These are phyloP conservation scores for Diplosphaera chodatii DNA, from an alignment of 139 green algal species.

Conservation along the genomic window DNA sequence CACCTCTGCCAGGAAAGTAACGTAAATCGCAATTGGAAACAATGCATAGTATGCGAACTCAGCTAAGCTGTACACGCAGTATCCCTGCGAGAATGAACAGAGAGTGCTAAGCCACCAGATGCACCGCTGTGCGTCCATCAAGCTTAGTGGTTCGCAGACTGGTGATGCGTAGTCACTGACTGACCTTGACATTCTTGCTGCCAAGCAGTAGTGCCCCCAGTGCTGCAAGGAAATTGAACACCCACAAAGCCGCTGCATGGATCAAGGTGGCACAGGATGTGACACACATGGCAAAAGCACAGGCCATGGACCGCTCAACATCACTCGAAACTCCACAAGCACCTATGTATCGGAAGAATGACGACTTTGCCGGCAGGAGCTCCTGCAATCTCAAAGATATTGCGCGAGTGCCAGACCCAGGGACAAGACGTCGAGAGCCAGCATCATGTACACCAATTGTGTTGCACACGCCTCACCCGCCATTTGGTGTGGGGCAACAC, in stretches of 20 bases:
- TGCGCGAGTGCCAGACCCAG: too few relatives aligned
- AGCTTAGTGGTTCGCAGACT: slow-evolving; percentile 4
- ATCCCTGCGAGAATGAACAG: slow-evolving; percentile 17
- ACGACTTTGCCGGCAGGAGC: slow-evolving; percentile 43
- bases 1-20: slow-evolving; percentile 45
- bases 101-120: too few relatives aligned
- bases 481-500: slow-evolving; percentile 37
- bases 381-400: too few relatives aligned
- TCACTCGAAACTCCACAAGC: neutral
- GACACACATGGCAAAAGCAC: too few relatives aligned
- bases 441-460: too few relatives aligned
- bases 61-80: slow-evolving; percentile 42
- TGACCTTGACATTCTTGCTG: neutral
- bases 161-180: too few relatives aligned
- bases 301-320: neutral
- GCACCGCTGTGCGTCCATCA: too few relatives aligned
- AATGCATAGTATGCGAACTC: slow-evolving; percentile 34
- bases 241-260: neutral
- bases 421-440: too few relatives aligned
- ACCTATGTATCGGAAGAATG: slow-evolving; percentile 46
- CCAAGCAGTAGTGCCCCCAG: slow-evolving; percentile 3
- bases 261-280: too few relatives aligned
- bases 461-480: slow-evolving; percentile 4
- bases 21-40: slow-evolving; percentile 38
- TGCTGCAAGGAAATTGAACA: neutral